A percentile compares a stretch with the other conserved stretches of the same genome.
Conservation (phyloP, 2,329 filamentous ascomycete species). For the Pseudophaeomoniella oleicola region DNA sequence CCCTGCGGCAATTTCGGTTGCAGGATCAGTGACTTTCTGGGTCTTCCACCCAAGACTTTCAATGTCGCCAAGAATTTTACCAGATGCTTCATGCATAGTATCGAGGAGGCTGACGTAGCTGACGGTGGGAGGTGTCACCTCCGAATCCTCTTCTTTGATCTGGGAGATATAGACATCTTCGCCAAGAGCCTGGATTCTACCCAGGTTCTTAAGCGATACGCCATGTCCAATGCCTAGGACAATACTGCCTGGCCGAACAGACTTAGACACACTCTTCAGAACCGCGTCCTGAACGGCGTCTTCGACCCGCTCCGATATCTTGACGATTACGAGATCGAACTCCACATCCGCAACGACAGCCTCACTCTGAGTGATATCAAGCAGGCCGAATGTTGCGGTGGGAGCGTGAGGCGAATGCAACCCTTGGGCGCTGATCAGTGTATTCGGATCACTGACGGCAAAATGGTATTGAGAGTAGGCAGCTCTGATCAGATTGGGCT, state of each 20-base stretch:
- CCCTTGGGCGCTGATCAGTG: slow-evolving; percentile 5
- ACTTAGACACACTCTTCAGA: no score
- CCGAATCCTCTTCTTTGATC: not conserved
- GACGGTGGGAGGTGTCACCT: not conserved
- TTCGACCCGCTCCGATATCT: no score
- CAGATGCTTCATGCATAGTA: no score
- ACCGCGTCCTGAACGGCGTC: no score
- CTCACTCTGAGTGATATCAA: slow-evolving; percentile 1
- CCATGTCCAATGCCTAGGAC: no score
- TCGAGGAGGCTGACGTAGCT: not conserved
- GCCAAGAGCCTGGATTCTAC: no score
- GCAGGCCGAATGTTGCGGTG: slow-evolving; percentile 1
- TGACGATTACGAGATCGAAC: no score
- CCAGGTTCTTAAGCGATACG: no score
- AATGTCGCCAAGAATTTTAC: no score
- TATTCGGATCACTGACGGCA: slow-evolving; percentile 4
- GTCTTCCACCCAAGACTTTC: not conserved
- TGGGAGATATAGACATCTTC: not conserved
- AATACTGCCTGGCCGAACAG: no score
- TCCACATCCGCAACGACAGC: not conserved
- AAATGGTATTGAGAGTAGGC: slow-evolving; percentile 8
- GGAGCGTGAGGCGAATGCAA: slow-evolving; percentile 1
- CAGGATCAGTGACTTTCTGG: not conserved
- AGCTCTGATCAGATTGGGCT: slow-evolving; percentile 3
- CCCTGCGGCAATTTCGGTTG: not conserved